Base-by-base conservation (phyloP, 352 stramenopile genomes). In the Phytophthora boehmeriae region DNA sequence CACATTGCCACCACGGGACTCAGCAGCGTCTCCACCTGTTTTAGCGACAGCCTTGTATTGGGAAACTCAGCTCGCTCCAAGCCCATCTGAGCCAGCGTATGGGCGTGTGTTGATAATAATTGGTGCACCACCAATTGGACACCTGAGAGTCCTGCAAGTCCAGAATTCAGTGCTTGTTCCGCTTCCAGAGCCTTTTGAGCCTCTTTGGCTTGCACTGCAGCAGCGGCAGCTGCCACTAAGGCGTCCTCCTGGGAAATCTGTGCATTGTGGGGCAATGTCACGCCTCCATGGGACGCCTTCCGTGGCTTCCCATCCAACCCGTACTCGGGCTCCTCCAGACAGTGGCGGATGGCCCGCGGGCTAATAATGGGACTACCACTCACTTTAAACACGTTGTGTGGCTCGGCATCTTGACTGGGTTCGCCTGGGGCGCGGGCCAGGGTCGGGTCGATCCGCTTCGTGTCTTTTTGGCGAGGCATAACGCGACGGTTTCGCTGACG, bases 41-140 rank as follows among this genome's bases (percentile, higher is more conserved):
- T 90, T 6, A 90, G 66, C 53, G 83, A 90, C 27, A 92, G 63
- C 28, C 76, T 67, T 13, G 83, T 88, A 61, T 90, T 92, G 2
- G 81, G 83, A 50, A 92, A 92, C 10, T 75, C 72, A 17, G 59
- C 59, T 23, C 70, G 65, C 23, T 83, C 73, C 23, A 92, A 46
- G 0, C 74, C 75, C 2, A 92, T 63, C 47, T 63, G 42, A 25
- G 71, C 36, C 20, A 92, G 66, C 39, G 80, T 90, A 28, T 86
- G 73, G 52, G 83, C 77, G 71, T 92, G 80, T 17, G 77, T 88
- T 16, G 76, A 60, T 17, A 92, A 67, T 54, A 92, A 63, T 25
- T 83, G 80, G 46, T 90, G 80, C 27, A 92, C 77, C 50, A 86
- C 88, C 8, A 90, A 70, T 49, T 92, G 78, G 36, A 88, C 78